Evolutionary conservation across 331 rosid genomes (phyloP).

Genomic region (Saraca asoca): DNA sequence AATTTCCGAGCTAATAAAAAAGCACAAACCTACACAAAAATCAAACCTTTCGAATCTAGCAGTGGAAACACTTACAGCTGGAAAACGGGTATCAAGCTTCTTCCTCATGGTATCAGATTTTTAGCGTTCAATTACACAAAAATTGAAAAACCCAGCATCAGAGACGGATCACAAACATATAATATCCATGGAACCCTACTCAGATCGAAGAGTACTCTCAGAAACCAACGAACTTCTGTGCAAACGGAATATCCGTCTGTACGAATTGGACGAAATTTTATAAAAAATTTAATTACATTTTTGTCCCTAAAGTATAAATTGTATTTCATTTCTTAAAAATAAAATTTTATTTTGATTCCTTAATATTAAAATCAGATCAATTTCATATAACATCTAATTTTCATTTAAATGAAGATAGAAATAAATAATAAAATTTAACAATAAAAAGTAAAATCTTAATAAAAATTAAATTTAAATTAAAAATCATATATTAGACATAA

Average conservation of each 20-base stretch:
- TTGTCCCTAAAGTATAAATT: no score
- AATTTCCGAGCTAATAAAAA: conserved; percentile 28
- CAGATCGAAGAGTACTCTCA: conserved; percentile 62
- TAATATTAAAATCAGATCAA: no score
- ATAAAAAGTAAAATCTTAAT: no score
- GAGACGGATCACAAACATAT: conserved; percentile 17
- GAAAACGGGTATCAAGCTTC: conserved; percentile 99
- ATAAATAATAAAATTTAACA: no score
- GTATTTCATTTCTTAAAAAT: no score
- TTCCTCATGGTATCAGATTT: conserved; percentile 79
- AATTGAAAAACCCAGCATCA: conserved; percentile 20
- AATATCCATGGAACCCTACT: conserved; percentile 45
- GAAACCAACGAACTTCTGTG: conserved; percentile 35
- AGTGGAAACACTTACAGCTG: conserved; percentile 66
- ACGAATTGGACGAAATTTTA: conserved; percentile 42
- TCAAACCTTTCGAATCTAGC: conserved; percentile 9
- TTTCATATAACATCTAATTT: no score
- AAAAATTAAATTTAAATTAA: no score
- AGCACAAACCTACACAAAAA: conserved; percentile 12
- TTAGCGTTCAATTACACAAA: conserved; percentile 30
- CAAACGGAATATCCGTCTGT: conserved; percentile 52
- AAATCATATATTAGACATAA: no score
- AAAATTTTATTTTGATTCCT: no score
- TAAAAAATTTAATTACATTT: no score
- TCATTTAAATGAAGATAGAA: no score